Base-by-base conservation (phyloP, 805 yeast species). In the Nakazawaea laoshanensis region DNA sequence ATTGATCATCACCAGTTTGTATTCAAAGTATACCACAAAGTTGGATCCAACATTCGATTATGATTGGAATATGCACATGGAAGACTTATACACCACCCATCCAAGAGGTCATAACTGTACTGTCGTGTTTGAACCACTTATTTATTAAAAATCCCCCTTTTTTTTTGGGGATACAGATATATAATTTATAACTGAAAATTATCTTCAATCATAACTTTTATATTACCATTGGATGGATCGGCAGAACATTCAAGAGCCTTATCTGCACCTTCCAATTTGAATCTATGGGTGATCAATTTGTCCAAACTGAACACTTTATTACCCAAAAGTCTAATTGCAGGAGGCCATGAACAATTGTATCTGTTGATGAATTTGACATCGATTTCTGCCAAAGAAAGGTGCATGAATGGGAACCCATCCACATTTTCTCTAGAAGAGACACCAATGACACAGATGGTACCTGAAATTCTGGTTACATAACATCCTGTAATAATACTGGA, bases 321-420 rank as follows among this genome's bases (percentile, higher is more conserved):
- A 30, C 60, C 51, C 37, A 71, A 55, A 39, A 71, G 50, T 19
- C 67, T 61, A 40, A 71, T 70, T 9, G 64, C 70, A n/a, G 70
- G 58, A 13, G 77, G 77, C 75, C 76, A 71, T 14, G 74, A 61
- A 44, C 67, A 70, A 37, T 67, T 64, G 50, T 71, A 71, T 42
- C 77, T 59, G 57, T 68, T 70, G 48, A 68, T 65, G 40, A 65
- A 67, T 47, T 58, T 65, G 42, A 70, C 55, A 32, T 65, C 67
- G 44, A 68, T 63, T 44, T 71, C 77, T 42, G 68, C 70, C 31
- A 67, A 60, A 11, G 72, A 63, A 27, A 66, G 49, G 39, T 67
- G 70, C 74, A 69, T 69, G 57, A 70, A 69, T 39, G 77, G 77
- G 48, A 71, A 58, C 30, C 55, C 59, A 49, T 67, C 61, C 32